A percentile compares a stretch with the other conserved stretches of the same genome.
Evolutionary conservation across 176 grass and related monocot genomes (phyloP).

Genomic region (Miscanthus lutarioriparius): DNA sequence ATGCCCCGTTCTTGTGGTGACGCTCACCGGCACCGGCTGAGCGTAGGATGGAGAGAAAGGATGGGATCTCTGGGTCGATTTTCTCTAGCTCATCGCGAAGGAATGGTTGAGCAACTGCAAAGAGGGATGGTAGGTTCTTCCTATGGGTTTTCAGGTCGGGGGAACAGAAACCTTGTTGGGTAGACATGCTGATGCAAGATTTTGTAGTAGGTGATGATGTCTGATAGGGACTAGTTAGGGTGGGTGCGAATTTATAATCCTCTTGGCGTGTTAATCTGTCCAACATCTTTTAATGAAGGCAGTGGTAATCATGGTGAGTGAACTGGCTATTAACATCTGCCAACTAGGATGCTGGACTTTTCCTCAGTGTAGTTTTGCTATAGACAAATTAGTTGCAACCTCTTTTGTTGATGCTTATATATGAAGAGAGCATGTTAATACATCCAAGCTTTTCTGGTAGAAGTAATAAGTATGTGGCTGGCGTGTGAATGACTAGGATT

Average conservation of each 20-base stretch:
- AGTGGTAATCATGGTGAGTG: neutral
- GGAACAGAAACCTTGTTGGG: neutral
- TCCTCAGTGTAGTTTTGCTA: neutral
- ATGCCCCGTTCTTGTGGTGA: conserved; percentile 68
- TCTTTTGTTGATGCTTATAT: conserved; percentile 1
- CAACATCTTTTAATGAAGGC: neutral
- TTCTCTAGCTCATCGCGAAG: conserved; percentile 53
- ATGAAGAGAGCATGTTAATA: neutral
- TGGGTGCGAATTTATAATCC: conserved; percentile 12
- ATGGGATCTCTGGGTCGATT: conserved; percentile 53
- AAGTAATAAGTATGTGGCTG: neutral
- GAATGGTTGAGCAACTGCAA: conserved; percentile 53
- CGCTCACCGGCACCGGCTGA: conserved; percentile 62
- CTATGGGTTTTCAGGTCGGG: neutral
- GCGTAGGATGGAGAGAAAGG: conserved; percentile 42
- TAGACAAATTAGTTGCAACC: neutral
- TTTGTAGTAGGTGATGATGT: neutral
- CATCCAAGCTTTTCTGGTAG: conserved; percentile 6
- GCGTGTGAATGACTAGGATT: neutral
- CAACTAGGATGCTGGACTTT: conserved; percentile 4
- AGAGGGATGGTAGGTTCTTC: conserved; percentile 38
- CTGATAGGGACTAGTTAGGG: neutral
- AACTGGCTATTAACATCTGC: neutral
- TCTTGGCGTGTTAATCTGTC: neutral
- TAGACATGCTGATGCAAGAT: neutral